These are phyloP conservation scores for Lachnellula hyalina DNA, from an alignment of 2,329 filamentous ascomycete species.

Conservation along the genomic window DNA sequence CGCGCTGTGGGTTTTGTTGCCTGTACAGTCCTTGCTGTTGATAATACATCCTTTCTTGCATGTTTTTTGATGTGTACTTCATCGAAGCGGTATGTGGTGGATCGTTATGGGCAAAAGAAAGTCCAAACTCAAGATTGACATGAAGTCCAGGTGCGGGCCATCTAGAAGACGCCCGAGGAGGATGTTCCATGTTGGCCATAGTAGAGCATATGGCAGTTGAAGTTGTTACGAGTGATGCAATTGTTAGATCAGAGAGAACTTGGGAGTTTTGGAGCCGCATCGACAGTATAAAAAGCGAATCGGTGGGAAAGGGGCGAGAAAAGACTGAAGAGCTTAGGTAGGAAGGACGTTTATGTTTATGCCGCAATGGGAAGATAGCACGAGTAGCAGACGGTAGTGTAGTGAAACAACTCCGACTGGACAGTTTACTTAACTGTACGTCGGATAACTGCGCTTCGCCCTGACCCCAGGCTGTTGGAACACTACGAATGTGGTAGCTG, in stretches of 20 bases:
- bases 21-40: slow-evolving; percentile 10
- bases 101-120: slow-evolving; percentile 23
- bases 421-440: background rate
- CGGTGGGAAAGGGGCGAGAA: background rate
- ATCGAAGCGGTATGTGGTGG: slow-evolving; percentile 21
- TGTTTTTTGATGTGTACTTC: slow-evolving; percentile 24
- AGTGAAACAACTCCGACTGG: background rate
- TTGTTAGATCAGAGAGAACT: background rate
- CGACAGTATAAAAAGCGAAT: background rate
- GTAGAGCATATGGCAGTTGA: background rate
- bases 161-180: slow-evolving; percentile 16
- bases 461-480: slow-evolving; percentile 4
- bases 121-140: slow-evolving; percentile 27
- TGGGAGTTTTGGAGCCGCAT: slow-evolving; percentile 6
- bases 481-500: background rate
- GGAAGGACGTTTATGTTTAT: background rate
- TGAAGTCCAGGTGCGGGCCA: slow-evolving; percentile 23
- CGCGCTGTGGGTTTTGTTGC: background rate
- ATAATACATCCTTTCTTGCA: slow-evolving; percentile 22
- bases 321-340: slow-evolving; percentile 3
- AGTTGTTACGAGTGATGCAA: background rate
- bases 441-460: slow-evolving; percentile 1
- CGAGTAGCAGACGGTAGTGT: background rate
- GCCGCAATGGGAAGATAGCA: slow-evolving; percentile 6
- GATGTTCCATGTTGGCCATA: slow-evolving; percentile 17